These are phyloP conservation scores for Penicillium steckii DNA, from an alignment of 495 filamentous ascomycete species.

Conservation along the genomic window DNA sequence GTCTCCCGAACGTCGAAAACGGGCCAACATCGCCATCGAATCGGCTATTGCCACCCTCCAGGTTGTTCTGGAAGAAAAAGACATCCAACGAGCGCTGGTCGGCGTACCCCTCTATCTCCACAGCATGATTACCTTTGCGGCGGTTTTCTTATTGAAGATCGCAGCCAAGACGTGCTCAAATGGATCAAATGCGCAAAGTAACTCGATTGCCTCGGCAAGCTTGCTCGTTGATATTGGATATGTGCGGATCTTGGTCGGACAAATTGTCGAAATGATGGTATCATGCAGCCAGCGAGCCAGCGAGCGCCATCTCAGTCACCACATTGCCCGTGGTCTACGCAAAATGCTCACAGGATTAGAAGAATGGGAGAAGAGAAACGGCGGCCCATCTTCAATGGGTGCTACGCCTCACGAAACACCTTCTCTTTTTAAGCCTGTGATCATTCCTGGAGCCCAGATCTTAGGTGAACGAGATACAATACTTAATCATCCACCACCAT, in stretches of 20 bases:
- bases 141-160: slow-evolving; percentile 55
- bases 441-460: slow-evolving; percentile 40
- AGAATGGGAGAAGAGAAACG: slow-evolving; percentile 45
- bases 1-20: slow-evolving; percentile 51
- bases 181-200: slow-evolving; percentile 28
- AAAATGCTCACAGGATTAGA: slow-evolving; percentile 53
- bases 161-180: slow-evolving; percentile 44
- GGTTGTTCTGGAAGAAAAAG: slow-evolving; percentile 48
- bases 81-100: slow-evolving; percentile 49
- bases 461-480: slow-evolving; percentile 43
- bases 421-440: slow-evolving; percentile 41
- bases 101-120: slow-evolving; percentile 54
- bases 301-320: slow-evolving; percentile 53
- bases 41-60: slow-evolving; percentile 51
- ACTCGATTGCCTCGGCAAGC: slow-evolving; percentile 46
- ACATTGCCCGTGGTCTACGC: slow-evolving; percentile 50
- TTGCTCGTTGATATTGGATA: slow-evolving; percentile 40
- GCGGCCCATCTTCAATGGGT: slow-evolving; percentile 18
- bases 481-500: slow-evolving; percentile 38
- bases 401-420: slow-evolving; percentile 23
- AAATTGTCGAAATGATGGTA: slow-evolving; percentile 47
- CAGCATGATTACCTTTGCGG: slow-evolving; percentile 58
- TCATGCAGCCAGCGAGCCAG: slow-evolving; percentile 48
- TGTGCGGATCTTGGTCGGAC: slow-evolving; percentile 44
- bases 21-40: slow-evolving; percentile 53